A percentile compares a stretch with the other conserved stretches of the same genome.
phyloP scores from a whole-genome alignment of 176 grass and related monocot genomes.

The Carex pumila region DNA sequence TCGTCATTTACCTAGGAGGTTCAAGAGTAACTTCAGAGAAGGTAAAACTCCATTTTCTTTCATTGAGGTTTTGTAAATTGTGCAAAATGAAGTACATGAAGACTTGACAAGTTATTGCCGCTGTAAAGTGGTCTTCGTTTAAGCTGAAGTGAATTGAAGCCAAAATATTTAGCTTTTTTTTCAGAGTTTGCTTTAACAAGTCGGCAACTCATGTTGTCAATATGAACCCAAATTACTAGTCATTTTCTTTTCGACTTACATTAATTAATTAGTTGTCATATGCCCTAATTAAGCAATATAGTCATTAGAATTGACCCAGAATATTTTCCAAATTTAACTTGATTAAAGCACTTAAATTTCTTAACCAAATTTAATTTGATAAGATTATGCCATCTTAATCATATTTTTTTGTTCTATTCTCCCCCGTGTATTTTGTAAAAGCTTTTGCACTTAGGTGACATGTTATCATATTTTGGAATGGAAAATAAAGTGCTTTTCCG shows the following conservation, averaged over 20 bases:
- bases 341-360: neutral
- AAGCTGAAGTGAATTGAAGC: neutral
- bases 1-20: conserved; percentile 57
- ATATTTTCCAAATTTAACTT: too few species aligned
- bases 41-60: conserved; percentile 30
- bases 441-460: neutral
- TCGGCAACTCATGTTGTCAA: neutral
- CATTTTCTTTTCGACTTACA: too few species aligned
- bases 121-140: neutral
- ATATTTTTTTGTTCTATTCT: neutral
- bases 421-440: neutral
- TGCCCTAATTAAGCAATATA: neutral
- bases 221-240: too few species aligned
- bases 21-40: conserved; percentile 93
- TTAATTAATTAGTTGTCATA: neutral
- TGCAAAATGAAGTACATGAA: neutral
- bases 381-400: neutral
- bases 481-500: neutral
- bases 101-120: neutral
- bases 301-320: neutral
- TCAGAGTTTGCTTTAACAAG: neutral
- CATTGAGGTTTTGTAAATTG: neutral
- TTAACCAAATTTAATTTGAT: too few species aligned
- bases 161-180: neutral
- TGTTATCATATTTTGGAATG: neutral